These are phyloP conservation scores for Pulveroboletus sp. DNA, from an alignment of 768 basidiomycete genomes.

Conservation along the genomic window DNA sequence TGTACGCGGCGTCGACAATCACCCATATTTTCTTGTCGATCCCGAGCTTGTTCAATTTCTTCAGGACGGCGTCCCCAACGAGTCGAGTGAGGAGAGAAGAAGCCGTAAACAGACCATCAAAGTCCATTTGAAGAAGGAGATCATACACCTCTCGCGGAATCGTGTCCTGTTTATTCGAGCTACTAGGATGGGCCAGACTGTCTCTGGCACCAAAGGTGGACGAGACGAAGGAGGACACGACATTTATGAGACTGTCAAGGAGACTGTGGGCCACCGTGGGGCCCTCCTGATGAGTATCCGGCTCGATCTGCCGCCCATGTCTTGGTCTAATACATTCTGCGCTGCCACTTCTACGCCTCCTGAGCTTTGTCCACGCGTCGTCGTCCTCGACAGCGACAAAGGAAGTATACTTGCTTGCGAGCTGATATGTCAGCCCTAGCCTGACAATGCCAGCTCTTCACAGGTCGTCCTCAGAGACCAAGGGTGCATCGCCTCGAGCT, in stretches of 20 bases:
- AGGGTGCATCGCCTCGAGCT: constrained; percentile 19
- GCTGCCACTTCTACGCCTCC: neutral
- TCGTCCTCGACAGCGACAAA: constrained; percentile 50
- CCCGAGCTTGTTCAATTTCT: constrained; percentile 28
- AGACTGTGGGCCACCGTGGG: constrained; percentile 1
- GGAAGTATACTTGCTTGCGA: constrained; percentile 49
- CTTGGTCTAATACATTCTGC: constrained; percentile 16
- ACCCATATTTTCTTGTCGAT: constrained; percentile 42
- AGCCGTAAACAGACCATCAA: constrained; percentile 47
- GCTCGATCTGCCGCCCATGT: constrained; percentile 1
- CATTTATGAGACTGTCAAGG: constrained; percentile 18
- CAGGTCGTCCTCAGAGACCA: constrained; percentile 30
- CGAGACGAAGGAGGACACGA: constrained; percentile 11
- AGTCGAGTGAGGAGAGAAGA: constrained; percentile 30
- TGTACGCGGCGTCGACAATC: constrained; percentile 43
- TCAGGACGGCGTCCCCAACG: constrained; percentile 33
- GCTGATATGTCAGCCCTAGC: constrained; percentile 47
- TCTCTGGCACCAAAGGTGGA: constrained; percentile 7
- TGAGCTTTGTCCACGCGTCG: constrained; percentile 12
- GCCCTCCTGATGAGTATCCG: neutral
- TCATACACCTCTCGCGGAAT: constrained; percentile 29
- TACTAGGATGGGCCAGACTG: neutral
- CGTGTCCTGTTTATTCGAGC: neutral
- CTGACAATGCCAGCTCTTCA: constrained; percentile 44
- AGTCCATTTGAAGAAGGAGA: constrained; percentile 37